Conservation (phyloP, 352 stramenopile species). For the Albugo laibachii region DNA sequence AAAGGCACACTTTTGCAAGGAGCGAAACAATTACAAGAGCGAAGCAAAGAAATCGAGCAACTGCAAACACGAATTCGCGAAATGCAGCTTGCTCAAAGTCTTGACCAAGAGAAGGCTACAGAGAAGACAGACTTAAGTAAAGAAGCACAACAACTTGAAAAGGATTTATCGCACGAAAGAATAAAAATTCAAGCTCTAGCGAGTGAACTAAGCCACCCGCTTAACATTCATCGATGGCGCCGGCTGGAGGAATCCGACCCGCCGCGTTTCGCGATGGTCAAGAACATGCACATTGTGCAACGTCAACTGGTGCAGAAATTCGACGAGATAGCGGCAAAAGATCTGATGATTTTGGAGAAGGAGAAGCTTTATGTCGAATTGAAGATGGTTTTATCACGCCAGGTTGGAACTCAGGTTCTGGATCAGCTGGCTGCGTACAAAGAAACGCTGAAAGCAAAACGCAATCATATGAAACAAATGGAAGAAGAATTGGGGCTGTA, state of each 20-base stretch:
- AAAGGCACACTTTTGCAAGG: slow-evolving; percentile 69
- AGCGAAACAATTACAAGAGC: slow-evolving; percentile 51
- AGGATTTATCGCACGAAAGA: slow-evolving; percentile 60
- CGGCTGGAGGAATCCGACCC: slow-evolving; percentile 79
- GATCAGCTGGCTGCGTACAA: slow-evolving; percentile 78
- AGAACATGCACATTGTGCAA: slow-evolving; percentile 76
- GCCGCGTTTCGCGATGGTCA: slow-evolving; percentile 74
- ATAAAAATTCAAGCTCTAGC: slow-evolving; percentile 75
- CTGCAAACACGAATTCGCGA: slow-evolving; percentile 38
- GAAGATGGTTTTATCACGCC: slow-evolving; percentile 72
- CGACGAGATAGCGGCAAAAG: slow-evolving; percentile 43
- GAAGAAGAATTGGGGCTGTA: slow-evolving; percentile 85
- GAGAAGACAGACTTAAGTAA: slow-evolving; percentile 35
- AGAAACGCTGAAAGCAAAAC: slow-evolving; percentile 75
- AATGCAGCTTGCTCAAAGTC: slow-evolving; percentile 30
- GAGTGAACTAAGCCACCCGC: slow-evolving; percentile 76
- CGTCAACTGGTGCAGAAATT: slow-evolving; percentile 68
- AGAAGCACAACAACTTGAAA: slow-evolving; percentile 43
- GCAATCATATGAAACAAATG: slow-evolving; percentile 64
- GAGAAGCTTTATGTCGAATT: slow-evolving; percentile 86
- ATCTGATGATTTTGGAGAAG: slow-evolving; percentile 64
- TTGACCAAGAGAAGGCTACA: slow-evolving; percentile 38
- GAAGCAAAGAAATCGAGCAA: slow-evolving; percentile 25
- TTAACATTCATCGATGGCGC: slow-evolving; percentile 86
- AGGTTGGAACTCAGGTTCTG: slow-evolving; percentile 71